Conservation (phyloP, 1,284 basidiomycete genomes). For the Sanguinoderma infundibulare region DNA sequence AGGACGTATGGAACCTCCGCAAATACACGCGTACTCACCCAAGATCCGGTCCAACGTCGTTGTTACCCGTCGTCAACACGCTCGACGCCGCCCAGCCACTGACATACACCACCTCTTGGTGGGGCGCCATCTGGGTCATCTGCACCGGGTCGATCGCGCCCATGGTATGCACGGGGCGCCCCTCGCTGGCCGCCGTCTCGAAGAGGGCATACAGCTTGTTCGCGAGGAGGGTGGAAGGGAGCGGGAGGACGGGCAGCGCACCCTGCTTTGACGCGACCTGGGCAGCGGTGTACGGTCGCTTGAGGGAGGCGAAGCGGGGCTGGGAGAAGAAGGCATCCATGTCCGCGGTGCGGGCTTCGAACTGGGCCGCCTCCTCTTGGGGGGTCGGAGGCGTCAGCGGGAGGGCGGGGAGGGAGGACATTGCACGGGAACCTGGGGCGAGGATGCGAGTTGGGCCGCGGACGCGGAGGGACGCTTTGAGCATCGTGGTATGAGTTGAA, state of each 20-base stretch:
- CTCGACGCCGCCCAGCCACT: constrained; percentile 94
- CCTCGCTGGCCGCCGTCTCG: constrained; percentile 63
- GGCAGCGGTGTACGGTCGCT: constrained; percentile 79
- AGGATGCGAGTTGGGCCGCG: constrained; percentile 21
- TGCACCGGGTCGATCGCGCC: constrained; percentile 92
- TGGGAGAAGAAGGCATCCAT: constrained; percentile 77
- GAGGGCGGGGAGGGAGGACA: constrained; percentile 40
- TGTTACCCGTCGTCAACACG: constrained; percentile 86
- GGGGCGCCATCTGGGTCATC: constrained; percentile 96
- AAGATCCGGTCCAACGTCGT: constrained; percentile 98
- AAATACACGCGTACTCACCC: constrained; percentile 57
- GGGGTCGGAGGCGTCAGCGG: constrained; percentile 67
- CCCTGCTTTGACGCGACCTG: constrained; percentile 89
- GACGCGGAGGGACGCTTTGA: constrained; percentile 18
- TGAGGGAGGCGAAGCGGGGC: constrained; percentile 76
- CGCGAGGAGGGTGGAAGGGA: constrained; percentile 79
- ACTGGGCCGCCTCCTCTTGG: constrained; percentile 68
- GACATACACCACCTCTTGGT: constrained; percentile 95
- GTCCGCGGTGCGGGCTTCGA: constrained; percentile 64
- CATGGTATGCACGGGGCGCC: constrained; percentile 82
- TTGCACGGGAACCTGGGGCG: constrained; percentile 20
- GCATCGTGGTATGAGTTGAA: constrained; percentile 9
- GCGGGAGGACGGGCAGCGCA: constrained; percentile 78
- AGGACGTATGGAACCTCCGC: background rate
- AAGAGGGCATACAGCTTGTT: constrained; percentile 83